Base-by-base conservation (phyloP, 495 filamentous ascomycete species). In the Penicillium macrosclerotiorum region DNA sequence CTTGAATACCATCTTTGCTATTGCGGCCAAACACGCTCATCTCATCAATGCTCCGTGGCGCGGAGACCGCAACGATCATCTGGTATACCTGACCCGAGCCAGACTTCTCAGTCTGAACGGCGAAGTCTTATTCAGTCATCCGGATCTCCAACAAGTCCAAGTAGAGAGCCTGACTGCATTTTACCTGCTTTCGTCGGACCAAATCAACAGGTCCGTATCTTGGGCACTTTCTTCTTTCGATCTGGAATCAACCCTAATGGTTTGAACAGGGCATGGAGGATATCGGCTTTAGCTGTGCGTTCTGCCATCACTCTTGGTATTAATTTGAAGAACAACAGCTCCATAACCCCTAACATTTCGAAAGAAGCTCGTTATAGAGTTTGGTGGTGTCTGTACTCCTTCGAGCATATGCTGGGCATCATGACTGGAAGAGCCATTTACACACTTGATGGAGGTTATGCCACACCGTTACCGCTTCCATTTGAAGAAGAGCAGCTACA, bases 371-470 rank as follows among this genome's bases (percentile, higher is more conserved):
- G 81, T 18, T 75, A 79, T 37, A 74, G 77, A 26, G 68, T 85
- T 7, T 86, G 82, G 82, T 86, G 81, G 77, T 78, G 80, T 26
- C 51, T 86, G 3, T 83, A 79, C 45, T 74, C 68, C 1, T 64
- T 85, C 38, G 83, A 86, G 39, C 75, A 81, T 32, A 63, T 72
- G 32, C 64, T 86, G 18, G 74, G 76, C 23, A 71, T 76, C 13
- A 83, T 85, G 69, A 85, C 80, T 7, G 83, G 83, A 9, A 74
- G 83, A 12, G 74, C 79, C 3, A 57, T 57, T 12, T 57, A 75
- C 69, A 39, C 74, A 65, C 37, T 78, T 80, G 37, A 68, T 65
- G 27, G 74, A 78, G 46, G 68, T 61, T 36, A 72, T 75, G 57
- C 78, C 22, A 72, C 75, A 2, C 79, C 81, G 2, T 59, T 84